Conservation (phyloP, 805 yeast species). For the Candida multigemmis region DNA sequence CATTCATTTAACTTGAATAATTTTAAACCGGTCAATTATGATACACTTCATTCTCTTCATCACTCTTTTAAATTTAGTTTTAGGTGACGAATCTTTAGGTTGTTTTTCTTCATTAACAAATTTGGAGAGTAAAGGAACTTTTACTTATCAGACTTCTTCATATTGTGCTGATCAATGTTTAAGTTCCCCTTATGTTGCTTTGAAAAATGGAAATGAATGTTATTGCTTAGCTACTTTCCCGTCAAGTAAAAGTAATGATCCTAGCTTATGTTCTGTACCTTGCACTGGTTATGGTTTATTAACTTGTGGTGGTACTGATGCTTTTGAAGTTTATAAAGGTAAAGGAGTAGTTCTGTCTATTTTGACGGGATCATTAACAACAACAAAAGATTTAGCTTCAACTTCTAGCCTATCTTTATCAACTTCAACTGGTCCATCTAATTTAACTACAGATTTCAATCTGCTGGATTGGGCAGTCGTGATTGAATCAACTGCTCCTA, state of each 20-base stretch:
- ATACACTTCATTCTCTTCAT: too few species aligned
- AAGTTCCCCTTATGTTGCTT: conserved; percentile 27
- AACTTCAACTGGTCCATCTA: too few species aligned
- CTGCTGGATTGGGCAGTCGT: too few species aligned
- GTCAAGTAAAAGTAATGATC: conserved; percentile 4
- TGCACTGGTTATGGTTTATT: conserved; percentile 27
- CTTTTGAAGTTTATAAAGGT: conserved; percentile 22
- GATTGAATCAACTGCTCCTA: too few species aligned
- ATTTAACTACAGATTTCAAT: too few species aligned
- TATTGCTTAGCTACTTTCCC: conserved; percentile 28
- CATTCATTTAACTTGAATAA: too few species aligned
- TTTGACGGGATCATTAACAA: too few species aligned
- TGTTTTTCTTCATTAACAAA: conserved; percentile 22
- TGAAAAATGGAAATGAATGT: conserved; percentile 27
- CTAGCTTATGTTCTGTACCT: conserved; percentile 13
- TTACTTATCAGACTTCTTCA: conserved; percentile 17
- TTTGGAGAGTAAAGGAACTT: conserved; percentile 12
- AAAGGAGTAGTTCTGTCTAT: conserved; percentile 11
- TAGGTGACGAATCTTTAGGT: conserved; percentile 9
- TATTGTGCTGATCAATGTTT: conserved; percentile 21
- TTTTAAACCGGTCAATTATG: too few species aligned
- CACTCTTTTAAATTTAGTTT: not conserved
- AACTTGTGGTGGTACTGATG: conserved; percentile 28
- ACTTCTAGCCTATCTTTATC: too few species aligned
- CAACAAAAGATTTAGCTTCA: too few species aligned